Base-by-base conservation (phyloP, 495 filamentous ascomycete genomes). In the Penicillium salamii region DNA sequence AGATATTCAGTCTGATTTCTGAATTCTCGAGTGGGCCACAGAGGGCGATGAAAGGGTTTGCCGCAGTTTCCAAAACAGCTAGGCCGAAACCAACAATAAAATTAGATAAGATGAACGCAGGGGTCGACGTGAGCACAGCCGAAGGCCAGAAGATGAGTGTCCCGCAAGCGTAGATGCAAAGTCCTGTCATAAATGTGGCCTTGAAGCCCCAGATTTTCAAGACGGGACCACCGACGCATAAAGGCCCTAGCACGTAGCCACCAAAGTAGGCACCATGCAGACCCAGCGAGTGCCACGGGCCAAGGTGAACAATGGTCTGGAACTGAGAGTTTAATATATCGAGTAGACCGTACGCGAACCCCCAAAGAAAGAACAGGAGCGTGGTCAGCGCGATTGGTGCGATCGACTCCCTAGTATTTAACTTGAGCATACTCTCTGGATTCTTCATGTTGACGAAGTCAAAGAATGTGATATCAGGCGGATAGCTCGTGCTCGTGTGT, bases 301-400 rank as follows among this genome's bases (percentile, higher is more conserved):
- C 69, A 8, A 86, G 53, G 44, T 74, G 43, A 3, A 75, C 67
- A 20, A 82, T 72, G 2, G 50, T 52, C 54, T 78, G 69, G 50
- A 83, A 81, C 50, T 80, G 78, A 5, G 71, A 67, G 58, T 93
- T 92, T 35, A 95, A 76, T 1, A 84, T 78, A 48, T 87, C 84
- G 9, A 95, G 76, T 21, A 96, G 78, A 12, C 90, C 89, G 61
- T 95, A 93, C 0, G 87, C 85, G 53, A 96, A 89, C 0, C 90
- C 88, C 90, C 87, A 91, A 6, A 93, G 74, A 66, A 95, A 91
- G 68, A 91, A 92, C 3, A 92, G 73, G 45, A 90, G 73, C 7
- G 86, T 90, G 39, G 87, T 84, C 28, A 89, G 65, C 21, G 74
- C 74, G 17, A 79, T 68, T 0, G 81, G 82, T 13, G 72, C 66